Evolutionary conservation across 306 rosid genomes (phyloP).

Genomic region (Crotalaria pallida): DNA sequence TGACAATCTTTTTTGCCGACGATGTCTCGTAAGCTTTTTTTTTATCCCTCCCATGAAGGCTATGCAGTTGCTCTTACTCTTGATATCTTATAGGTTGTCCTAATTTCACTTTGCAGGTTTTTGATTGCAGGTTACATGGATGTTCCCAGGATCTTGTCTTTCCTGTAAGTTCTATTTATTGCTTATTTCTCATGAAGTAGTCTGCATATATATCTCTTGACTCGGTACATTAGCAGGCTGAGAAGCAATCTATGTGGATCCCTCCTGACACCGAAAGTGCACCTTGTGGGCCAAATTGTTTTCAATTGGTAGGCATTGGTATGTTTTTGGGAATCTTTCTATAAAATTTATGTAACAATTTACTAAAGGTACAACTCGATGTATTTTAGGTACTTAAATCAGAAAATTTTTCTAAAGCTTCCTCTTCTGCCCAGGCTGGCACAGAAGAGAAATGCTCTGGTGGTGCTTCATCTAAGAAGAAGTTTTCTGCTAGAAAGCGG

Average conservation of each 20-base stretch:
- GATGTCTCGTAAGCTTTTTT: slow-evolving; percentile 73
- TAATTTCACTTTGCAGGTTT: slow-evolving; percentile 54
- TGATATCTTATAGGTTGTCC: slow-evolving; percentile 12
- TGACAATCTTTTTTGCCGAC: slow-evolving; percentile 95
- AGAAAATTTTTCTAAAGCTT: slow-evolving; percentile 41
- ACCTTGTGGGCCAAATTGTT: slow-evolving; percentile 82
- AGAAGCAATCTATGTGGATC: slow-evolving; percentile 67
- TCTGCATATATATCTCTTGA: slow-evolving; percentile 9
- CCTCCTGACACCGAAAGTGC: slow-evolving; percentile 57
- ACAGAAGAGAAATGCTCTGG: slow-evolving; percentile 63
- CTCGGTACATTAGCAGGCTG: slow-evolving; percentile 61
- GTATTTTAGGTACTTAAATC: slow-evolving; percentile 56
- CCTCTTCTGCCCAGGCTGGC: slow-evolving; percentile 48
- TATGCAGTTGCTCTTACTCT: slow-evolving; percentile 15
- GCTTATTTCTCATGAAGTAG: slow-evolving; percentile 3
- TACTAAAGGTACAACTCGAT: slow-evolving; percentile 26
- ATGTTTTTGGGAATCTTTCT: slow-evolving; percentile 8
- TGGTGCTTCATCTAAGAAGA: slow-evolving; percentile 52
- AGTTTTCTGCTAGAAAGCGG: slow-evolving; percentile 58
- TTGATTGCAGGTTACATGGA: slow-evolving; percentile 96
- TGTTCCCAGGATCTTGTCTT: slow-evolving; percentile 98
- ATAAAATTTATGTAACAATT: neutral
- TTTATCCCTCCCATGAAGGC: neutral
- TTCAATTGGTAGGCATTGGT: slow-evolving; percentile 54
- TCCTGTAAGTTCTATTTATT: slow-evolving; percentile 57